These are phyloP conservation scores for Plantago elongata DNA, from an alignment of 257 asterid genomes.

Conservation along the genomic window DNA sequence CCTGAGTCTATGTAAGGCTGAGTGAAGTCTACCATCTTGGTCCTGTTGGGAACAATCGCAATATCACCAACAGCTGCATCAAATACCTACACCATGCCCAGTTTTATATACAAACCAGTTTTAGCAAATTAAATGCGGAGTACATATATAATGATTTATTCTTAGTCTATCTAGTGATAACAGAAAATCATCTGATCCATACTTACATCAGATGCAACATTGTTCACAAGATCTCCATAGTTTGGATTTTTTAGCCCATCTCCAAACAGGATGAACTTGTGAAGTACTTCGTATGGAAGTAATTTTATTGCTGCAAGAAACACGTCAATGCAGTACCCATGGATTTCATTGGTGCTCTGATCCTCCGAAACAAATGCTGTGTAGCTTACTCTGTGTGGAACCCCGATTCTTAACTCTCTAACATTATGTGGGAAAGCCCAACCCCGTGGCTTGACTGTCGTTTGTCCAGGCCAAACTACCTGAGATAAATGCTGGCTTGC, in stretches of 20 bases:
- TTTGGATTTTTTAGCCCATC: slow-evolving; percentile 46
- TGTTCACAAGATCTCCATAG: slow-evolving; percentile 40
- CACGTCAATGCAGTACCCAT: slow-evolving; percentile 58
- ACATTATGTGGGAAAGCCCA: slow-evolving; percentile 60
- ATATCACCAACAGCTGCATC: slow-evolving; percentile 39
- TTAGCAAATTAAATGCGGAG: not conserved
- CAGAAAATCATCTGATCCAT: not conserved
- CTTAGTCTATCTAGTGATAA: not conserved
- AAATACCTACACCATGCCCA: slow-evolving; percentile 18
- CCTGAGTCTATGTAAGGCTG: slow-evolving; percentile 33
- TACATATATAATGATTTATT: not conserved
- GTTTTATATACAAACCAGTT: slow-evolving; percentile 12
- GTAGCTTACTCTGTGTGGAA: slow-evolving; percentile 50
- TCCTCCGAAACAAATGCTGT: slow-evolving; percentile 34
- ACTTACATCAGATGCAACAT: slow-evolving; percentile 38
- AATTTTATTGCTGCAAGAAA: slow-evolving; percentile 46
- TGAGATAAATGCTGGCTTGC: slow-evolving; percentile 27
- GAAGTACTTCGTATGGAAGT: slow-evolving; percentile 56
- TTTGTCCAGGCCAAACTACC: slow-evolving; percentile 60
- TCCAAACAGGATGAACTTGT: slow-evolving; percentile 40
- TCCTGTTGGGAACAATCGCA: slow-evolving; percentile 23
- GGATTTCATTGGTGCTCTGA: slow-evolving; percentile 29
- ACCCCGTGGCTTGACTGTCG: slow-evolving; percentile 45
- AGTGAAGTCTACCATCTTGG: slow-evolving; percentile 29
- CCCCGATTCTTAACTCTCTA: slow-evolving; percentile 45